Conservation (phyloP, 768 basidiomycete genomes). For the Leccinum ochraceum region DNA sequence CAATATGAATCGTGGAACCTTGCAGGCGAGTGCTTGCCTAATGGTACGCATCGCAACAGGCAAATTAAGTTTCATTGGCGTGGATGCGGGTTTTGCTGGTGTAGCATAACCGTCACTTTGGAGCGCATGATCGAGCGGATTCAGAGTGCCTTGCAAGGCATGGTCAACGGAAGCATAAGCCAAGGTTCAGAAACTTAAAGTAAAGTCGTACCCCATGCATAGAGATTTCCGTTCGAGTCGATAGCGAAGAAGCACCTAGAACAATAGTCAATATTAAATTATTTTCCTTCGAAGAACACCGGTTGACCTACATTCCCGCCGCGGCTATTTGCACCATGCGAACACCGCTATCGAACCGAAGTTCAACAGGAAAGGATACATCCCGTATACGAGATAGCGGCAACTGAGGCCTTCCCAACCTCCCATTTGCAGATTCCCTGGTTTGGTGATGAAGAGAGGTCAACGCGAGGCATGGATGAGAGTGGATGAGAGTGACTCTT, state of each 20-base stretch:
- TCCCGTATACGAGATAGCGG: conserved; percentile 32
- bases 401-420: conserved; percentile 55
- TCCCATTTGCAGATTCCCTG: conserved; percentile 62
- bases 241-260: conserved; percentile 87
- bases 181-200: background rate
- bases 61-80: conserved; percentile 59
- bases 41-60: conserved; percentile 61
- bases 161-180: conserved; percentile 6
- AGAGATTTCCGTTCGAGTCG: conserved; percentile 68
- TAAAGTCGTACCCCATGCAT: conserved; percentile 72
- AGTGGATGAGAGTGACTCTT: conserved; percentile 18
- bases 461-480: conserved; percentile 1
- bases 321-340: conserved; percentile 74
- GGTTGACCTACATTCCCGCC: conserved; percentile 70
- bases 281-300: conserved; percentile 3
- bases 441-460: conserved; percentile 4
- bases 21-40: conserved; percentile 45
- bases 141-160: conserved; percentile 54
- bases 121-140: conserved; percentile 45
- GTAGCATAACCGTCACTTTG: conserved; percentile 58
- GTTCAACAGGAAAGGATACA: conserved; percentile 64
- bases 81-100: conserved; percentile 46
- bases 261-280: background rate
- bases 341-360: conserved; percentile 53
- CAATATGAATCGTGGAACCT: background rate